Conservation (phyloP, 1,139 yeast genomes). For the Debaryomyces udenii region DNA sequence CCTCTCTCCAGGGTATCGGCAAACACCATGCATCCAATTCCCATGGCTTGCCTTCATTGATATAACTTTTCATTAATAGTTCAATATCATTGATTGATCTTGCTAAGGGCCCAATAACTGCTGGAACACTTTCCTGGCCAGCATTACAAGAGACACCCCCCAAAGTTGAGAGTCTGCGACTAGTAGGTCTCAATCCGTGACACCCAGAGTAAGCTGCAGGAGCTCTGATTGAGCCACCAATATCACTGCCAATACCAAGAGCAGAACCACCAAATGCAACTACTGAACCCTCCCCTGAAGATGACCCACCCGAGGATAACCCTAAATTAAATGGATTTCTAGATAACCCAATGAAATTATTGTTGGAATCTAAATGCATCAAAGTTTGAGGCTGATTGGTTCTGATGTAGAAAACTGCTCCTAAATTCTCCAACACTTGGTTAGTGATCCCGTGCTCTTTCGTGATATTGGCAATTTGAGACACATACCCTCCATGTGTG, state of each 20-base stretch:
- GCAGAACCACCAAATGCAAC: constrained; percentile 67
- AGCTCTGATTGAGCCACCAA: constrained; percentile 77
- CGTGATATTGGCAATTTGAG: constrained; percentile 52
- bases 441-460: constrained; percentile 53
- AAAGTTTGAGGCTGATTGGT: constrained; percentile 52
- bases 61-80: constrained; percentile 58
- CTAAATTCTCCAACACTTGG: constrained; percentile 57
- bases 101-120: constrained; percentile 67
- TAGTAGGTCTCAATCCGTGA: constrained; percentile 70
- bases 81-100: constrained; percentile 65
- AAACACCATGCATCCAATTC: constrained; percentile 55
- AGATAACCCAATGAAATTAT: constrained; percentile 43
- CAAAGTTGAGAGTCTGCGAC: constrained; percentile 55
- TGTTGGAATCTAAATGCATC: constrained; percentile 50
- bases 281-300: constrained; percentile 78
- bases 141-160: constrained; percentile 59
- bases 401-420: constrained; percentile 63
- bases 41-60: constrained; percentile 74
- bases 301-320: constrained; percentile 61
- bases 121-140: constrained; percentile 61
- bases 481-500: constrained; percentile 67
- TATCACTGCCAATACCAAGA: constrained; percentile 74
- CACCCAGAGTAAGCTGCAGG: constrained; percentile 76
- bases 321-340: constrained; percentile 44
- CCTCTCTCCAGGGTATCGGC: constrained; percentile 66